Evolutionary conservation across 331 rosid species (phyloP), one percentile per base, ranked within the genome.

Genomic region (Dryas integrifolia): DNA sequence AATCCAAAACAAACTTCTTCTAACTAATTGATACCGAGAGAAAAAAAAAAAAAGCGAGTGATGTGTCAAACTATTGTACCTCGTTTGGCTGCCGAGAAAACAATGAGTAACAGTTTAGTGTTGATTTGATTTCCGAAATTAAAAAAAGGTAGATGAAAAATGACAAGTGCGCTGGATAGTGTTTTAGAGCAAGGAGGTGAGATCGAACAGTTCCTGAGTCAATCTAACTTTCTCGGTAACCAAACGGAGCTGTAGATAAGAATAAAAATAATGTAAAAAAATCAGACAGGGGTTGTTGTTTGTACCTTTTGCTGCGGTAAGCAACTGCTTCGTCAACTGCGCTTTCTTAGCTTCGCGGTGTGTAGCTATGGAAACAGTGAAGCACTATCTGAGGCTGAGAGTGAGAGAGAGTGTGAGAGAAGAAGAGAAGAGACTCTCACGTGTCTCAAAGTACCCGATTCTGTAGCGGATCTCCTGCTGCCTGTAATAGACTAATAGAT

Each of bases 221-320:
- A 9, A 15, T 26, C 16, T 38, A n/a, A 21, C 39, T 56, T 18
- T 57, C 61, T 67, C 68, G 8, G 72, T 45, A 63, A 58, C 76
- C 79, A 62, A 77, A 73, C 46, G 18, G 53, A n/a, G 21, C 21
- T 35, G 2, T 24, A 39, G 9, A 15, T 10, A 21, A 10, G 60
- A 72, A 47, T 2, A 35, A 69, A n/a, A 65, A 21, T 24, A 65
- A 21, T 21, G 14, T 30, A 30, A 30, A 30, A 65, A 8, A 16
- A 45, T 46, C 30, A 7, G 35, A 53, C 35, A 30, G 35, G 55
- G 15, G n/a, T 13, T 4, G 55, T 15, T 6, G 53, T 11, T 5
- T 6, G 30, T 7, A 53, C 59, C 35, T 53, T 26, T 26, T 53
- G 9, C 9, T 18, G 59, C 30, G 30, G 59, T n/a, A 18, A 4